Conservation (phyloP, 2,329 filamentous ascomycete species). For the Colletotrichum liaoningense region DNA sequence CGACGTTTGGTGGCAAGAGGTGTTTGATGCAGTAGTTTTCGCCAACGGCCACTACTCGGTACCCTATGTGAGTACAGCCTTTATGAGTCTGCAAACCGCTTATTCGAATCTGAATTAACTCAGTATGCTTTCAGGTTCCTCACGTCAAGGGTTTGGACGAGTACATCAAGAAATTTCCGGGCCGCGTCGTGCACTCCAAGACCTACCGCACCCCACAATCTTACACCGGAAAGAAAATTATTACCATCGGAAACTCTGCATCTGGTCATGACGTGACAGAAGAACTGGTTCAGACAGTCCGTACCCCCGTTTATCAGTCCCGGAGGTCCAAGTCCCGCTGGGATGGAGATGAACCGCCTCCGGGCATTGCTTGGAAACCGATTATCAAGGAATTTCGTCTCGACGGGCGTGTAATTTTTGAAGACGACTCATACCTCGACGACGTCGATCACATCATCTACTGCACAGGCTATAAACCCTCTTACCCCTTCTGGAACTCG, state of each 20-base stretch:
- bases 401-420: constrained; percentile 56
- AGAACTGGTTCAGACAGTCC: constrained; percentile 50
- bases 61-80: constrained; percentile 52
- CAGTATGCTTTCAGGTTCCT: constrained; percentile 51
- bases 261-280: constrained; percentile 54
- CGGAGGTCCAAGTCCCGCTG: constrained; percentile 60
- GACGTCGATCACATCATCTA: constrained; percentile 54
- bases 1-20: constrained; percentile 66
- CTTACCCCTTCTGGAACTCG: constrained; percentile 62
- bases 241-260: constrained; percentile 57
- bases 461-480: constrained; percentile 56
- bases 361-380: constrained; percentile 65
- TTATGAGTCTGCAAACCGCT: too few relatives aligned
- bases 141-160: constrained; percentile 55
- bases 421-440: constrained; percentile 48
- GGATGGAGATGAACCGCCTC: constrained; percentile 59
- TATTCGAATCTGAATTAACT: not conserved
- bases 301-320: constrained; percentile 62
- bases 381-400: constrained; percentile 56
- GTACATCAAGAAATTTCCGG: constrained; percentile 52
- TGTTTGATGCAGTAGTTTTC: constrained; percentile 57
- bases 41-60: constrained; percentile 58
- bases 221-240: constrained; percentile 47
- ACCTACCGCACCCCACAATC: constrained; percentile 52
- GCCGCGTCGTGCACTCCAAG: constrained; percentile 57